Evolutionary conservation across 345 rosid species (phyloP), one percentile per base, ranked within the genome.

Genomic region (Camelina sativa): DNA sequence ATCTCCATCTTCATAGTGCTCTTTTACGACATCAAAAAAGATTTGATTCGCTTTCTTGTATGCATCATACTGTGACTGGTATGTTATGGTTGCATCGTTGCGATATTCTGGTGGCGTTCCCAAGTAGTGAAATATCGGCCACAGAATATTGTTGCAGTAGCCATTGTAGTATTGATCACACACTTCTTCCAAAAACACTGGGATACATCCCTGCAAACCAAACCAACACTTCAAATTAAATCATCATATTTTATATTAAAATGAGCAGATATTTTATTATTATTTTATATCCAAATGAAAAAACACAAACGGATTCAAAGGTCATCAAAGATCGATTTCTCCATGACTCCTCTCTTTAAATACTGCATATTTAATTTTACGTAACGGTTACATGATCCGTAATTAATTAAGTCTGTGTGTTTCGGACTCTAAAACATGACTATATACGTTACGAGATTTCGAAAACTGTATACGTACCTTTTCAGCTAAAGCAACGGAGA

Each of bases 61-160:
- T 61, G 99, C 97, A 69, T 79, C 88, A 79, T 92, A 92, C 76
- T 95, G 99, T 53, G 97, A 92, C 83, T 92, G 92, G 68, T 92
- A 95, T 69, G 97, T 92, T 77, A 96, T 82, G 9, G 86, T 90
- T 51, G 90, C 87, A 70, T 96, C 99, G 19, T 92, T 89, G 60
- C 97, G 96, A 58, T 95, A 97, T 84, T 95, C 99, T 84, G 91
- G 99, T 5, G 97, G 99, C 64, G 91, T 90, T 65, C 89, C 93
- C 67, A 95, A 83, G 80, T 95, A 95, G 74, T 95, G 99, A 83
- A 95, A 92, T 44, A 95, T 96, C 35, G 99, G 99, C 99, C 99
- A 92, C 68, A 95, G 67, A 41, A 95, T 95, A 72, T 95, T 95
- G 85, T 95, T 95, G 89, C 99, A 95, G 69, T 92, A 95, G 44